phyloP scores from a whole-genome alignment of 2,329 filamentous ascomycete genomes.

The Colletotrichum aenigma region DNA sequence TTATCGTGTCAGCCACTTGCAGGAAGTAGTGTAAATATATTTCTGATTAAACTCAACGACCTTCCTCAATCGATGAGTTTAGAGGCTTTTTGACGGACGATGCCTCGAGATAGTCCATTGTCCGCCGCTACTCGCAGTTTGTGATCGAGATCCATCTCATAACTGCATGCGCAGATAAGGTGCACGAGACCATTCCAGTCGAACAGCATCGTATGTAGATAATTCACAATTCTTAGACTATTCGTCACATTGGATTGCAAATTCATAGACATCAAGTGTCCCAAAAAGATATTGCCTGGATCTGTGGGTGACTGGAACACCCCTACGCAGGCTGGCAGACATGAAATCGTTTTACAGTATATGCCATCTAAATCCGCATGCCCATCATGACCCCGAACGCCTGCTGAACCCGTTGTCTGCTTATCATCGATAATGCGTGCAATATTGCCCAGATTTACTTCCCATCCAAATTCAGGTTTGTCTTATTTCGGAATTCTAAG shows the following conservation, averaged over 20 bases:
- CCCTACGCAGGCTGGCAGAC: no score
- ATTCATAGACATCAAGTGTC: no score
- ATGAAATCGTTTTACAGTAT: background rate
- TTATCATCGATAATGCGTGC: background rate
- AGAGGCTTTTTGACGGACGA: no score
- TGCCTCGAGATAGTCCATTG: no score
- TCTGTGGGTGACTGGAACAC: background rate
- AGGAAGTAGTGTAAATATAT: background rate
- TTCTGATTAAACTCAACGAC: background rate
- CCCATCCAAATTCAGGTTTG: background rate
- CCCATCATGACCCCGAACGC: background rate
- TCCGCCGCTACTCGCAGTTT: no score
- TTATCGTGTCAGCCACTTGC: background rate
- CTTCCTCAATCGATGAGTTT: background rate
- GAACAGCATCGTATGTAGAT: no score
- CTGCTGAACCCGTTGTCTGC: background rate
- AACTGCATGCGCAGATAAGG: no score
- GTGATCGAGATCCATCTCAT: no score
- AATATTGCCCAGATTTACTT: background rate
- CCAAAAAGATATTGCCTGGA: background rate
- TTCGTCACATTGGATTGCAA: no score
- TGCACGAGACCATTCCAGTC: no score
- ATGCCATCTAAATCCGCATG: background rate
- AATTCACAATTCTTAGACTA: no score
- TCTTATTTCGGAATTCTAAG: slow-evolving; percentile 24